Percentiles rank a stretch among this genome's conserved stretches.
These are phyloP conservation scores for Epichloe amarillans DNA, from an alignment of 2,329 filamentous ascomycete species.

Conservation along the genomic window DNA sequence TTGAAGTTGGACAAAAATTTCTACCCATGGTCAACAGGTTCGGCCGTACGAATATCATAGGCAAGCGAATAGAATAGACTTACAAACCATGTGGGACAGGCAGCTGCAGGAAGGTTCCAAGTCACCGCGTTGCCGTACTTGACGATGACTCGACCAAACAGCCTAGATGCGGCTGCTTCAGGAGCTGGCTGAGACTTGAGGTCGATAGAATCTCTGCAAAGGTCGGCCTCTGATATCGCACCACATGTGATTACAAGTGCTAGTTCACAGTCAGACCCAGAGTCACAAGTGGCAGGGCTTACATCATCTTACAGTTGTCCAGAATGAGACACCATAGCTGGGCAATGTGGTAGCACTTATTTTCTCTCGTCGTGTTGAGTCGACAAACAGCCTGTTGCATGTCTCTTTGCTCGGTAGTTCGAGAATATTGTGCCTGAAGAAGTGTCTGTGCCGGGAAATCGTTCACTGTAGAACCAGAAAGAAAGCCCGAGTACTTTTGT, in stretches of 20 bases:
- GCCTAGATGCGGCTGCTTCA: constrained; percentile 5
- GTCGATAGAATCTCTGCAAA: constrained; percentile 21
- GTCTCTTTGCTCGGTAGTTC: constrained; percentile 25
- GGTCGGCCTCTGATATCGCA: constrained; percentile 18
- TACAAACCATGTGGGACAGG: constrained; percentile 34
- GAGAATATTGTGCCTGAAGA: constrained; percentile 29
- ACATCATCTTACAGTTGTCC: constrained; percentile 24
- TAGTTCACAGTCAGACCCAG: constrained; percentile 5
- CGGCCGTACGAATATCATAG: neutral
- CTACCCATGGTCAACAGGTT: constrained; percentile 11
- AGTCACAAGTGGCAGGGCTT: too few species aligned
- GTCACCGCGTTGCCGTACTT: constrained; percentile 20
- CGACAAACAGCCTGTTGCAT: constrained; percentile 33
- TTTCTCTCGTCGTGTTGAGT: constrained; percentile 19
- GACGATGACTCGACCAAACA: constrained; percentile 19
- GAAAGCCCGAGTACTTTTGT: constrained; percentile 27
- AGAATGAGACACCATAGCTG: constrained; percentile 35
- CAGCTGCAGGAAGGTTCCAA: constrained; percentile 25
- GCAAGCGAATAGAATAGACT: constrained; percentile 8
- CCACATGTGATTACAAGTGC: constrained; percentile 29
- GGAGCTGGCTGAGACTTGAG: constrained; percentile 17
- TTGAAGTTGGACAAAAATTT: constrained; percentile 28
- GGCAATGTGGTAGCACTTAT: constrained; percentile 32
- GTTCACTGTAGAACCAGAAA: constrained; percentile 16
- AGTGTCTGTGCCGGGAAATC: constrained; percentile 30